phyloP scores from a whole-genome alignment of 352 stramenopile species.

The Pythium utonaiense region DNA sequence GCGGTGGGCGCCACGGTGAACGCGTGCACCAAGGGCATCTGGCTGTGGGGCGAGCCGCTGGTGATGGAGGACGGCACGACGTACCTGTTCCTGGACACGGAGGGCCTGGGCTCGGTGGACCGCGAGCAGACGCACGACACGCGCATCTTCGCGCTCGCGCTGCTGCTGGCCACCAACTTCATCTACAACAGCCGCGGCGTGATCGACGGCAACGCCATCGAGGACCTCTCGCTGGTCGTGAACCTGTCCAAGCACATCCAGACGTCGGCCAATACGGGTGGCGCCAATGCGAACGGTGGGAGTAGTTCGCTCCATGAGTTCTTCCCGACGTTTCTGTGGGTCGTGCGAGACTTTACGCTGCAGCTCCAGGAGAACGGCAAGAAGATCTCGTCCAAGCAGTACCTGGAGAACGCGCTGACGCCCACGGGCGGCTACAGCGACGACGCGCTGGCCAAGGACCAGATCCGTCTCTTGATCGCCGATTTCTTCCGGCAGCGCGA shows the following conservation, averaged over 20 bases:
- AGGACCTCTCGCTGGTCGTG: constrained; percentile 88
- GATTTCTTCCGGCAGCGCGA: constrained; percentile 87
- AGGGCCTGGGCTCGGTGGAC: constrained; percentile 81
- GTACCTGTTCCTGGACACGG: constrained; percentile 87
- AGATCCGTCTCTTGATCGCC: constrained; percentile 71
- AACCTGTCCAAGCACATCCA: constrained; percentile 91
- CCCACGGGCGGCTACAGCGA: constrained; percentile 74
- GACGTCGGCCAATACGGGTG: constrained; percentile 37
- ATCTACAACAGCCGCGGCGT: constrained; percentile 91
- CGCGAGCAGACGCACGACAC: constrained; percentile 87
- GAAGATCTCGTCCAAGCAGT: constrained; percentile 85
- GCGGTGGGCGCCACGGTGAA: constrained; percentile 83
- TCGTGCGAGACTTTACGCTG: constrained; percentile 89
- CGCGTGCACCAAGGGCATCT: constrained; percentile 90
- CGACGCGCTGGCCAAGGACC: constrained; percentile 72
- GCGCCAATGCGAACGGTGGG: constrained; percentile 1
- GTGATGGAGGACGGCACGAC: constrained; percentile 65
- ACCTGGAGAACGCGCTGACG: constrained; percentile 86
- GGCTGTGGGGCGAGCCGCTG: constrained; percentile 87
- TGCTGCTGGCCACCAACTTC: constrained; percentile 85
- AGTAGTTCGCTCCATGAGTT: constrained; percentile 71
- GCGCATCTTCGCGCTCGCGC: constrained; percentile 85
- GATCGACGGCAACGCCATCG: constrained; percentile 88
- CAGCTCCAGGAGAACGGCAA: constrained; percentile 84
- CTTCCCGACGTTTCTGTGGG: constrained; percentile 88